Evolutionary conservation across 2,329 filamentous ascomycete genomes (phyloP).

Genomic region (Piedraia hortae): DNA sequence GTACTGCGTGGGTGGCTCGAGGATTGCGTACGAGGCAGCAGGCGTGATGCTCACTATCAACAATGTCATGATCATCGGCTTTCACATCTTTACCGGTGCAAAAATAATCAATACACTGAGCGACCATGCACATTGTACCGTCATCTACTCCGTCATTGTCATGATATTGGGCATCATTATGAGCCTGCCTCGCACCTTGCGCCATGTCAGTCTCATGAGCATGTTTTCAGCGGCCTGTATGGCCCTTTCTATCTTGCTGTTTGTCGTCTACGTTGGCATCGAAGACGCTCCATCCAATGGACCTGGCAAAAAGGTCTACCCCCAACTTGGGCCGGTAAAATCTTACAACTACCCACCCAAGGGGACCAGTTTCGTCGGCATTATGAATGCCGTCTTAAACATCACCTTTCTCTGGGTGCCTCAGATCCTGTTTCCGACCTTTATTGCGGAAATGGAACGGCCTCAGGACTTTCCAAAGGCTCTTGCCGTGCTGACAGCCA

Average conservation of each 20-base stretch:
- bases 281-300: constrained; percentile 20
- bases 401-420: constrained; percentile 20
- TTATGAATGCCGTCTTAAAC: constrained; percentile 23
- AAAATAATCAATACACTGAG: constrained; percentile 22
- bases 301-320: too few species aligned
- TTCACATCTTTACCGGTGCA: constrained; percentile 23
- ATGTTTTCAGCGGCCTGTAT: constrained; percentile 23
- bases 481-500: constrained; percentile 18
- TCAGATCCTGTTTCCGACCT: constrained; percentile 24
- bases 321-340: constrained; percentile 16
- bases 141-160: constrained; percentile 21
- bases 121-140: constrained; percentile 22
- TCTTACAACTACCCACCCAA: constrained; percentile 22
- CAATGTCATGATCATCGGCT: constrained; percentile 24
- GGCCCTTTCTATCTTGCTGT: constrained; percentile 22
- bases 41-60: constrained; percentile 23
- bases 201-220: constrained; percentile 23
- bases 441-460: constrained; percentile 23
- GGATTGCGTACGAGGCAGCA: constrained; percentile 19
- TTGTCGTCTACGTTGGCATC: constrained; percentile 22
- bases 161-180: constrained; percentile 21
- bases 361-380: constrained; percentile 20
- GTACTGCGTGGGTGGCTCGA: constrained; percentile 18
- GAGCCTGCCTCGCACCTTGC: constrained; percentile 19
- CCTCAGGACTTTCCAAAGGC: constrained; percentile 25